Conservation (phyloP, 176 grass and related monocot genomes). For the Avena insularis region DNA sequence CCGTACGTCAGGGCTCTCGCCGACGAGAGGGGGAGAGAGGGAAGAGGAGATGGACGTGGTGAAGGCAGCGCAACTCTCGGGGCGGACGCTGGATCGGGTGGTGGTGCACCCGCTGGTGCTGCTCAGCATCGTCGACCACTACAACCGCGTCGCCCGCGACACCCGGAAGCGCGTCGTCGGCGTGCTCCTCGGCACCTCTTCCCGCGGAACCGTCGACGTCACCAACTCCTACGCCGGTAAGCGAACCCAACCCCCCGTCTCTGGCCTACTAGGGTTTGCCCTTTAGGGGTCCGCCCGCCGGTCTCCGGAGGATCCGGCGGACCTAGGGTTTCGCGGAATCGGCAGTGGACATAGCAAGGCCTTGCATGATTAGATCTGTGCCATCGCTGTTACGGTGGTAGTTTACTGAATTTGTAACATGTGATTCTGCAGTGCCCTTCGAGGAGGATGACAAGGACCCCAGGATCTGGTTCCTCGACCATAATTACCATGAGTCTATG, state of each 20-base stretch:
- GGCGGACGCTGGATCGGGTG: slow-evolving; percentile 79
- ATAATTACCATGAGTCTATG: slow-evolving; percentile 98
- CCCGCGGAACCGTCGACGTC: slow-evolving; percentile 83
- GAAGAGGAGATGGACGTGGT: slow-evolving; percentile 78
- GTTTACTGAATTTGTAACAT: not conserved
- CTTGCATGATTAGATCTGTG: slow-evolving; percentile 38
- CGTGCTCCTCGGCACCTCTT: slow-evolving; percentile 83
- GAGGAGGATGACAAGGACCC: slow-evolving; percentile 97
- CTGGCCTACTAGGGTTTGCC: slow-evolving; percentile 32
- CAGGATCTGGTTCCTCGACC: slow-evolving; percentile 98
- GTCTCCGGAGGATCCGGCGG: not conserved
- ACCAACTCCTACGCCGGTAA: slow-evolving; percentile 97
- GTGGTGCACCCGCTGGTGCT: slow-evolving; percentile 95
- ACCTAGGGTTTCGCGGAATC: slow-evolving; percentile 20
- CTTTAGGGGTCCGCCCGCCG: not conserved
- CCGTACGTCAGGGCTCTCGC: too few species aligned
- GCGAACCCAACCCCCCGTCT: not conserved
- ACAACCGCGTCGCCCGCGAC: slow-evolving; percentile 97
- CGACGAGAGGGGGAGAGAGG: too few species aligned
- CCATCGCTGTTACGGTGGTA: not conserved
- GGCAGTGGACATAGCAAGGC: not conserved
- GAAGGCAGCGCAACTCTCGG: slow-evolving; percentile 88
- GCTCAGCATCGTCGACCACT: slow-evolving; percentile 99
- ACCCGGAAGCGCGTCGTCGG: slow-evolving; percentile 91
- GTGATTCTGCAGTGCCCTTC: slow-evolving; percentile 77